phyloP scores from a whole-genome alignment of 179 eudicot species.

The Nepenthes alata region DNA sequence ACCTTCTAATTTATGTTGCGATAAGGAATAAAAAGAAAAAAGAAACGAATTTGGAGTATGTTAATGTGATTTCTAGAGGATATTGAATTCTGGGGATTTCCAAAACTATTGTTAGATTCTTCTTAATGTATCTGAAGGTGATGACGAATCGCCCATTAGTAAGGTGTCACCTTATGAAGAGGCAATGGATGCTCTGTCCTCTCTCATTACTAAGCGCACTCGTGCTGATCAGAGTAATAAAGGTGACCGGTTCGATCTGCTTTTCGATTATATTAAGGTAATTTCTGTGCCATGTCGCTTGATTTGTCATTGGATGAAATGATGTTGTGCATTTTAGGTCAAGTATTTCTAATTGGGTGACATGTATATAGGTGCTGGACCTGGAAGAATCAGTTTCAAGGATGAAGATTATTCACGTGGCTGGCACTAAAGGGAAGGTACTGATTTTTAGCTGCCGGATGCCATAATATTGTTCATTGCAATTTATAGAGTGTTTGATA shows the following conservation, averaged over 20 bases:
- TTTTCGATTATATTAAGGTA: constrained; percentile 74
- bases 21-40: too few relatives aligned
- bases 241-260: constrained; percentile 64
- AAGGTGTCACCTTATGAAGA: constrained; percentile 55
- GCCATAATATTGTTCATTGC: too few relatives aligned
- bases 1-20: too few relatives aligned
- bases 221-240: constrained; percentile 78
- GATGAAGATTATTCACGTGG: constrained; percentile 91
- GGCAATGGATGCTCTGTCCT: constrained; percentile 82
- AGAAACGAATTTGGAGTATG: too few relatives aligned
- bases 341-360: neutral
- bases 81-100: too few relatives aligned
- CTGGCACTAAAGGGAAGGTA: constrained; percentile 99
- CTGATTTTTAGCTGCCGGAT: neutral
- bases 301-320: neutral
- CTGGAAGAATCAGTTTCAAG: constrained; percentile 70
- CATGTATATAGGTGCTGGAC: constrained; percentile 56
- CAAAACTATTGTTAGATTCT: too few relatives aligned
- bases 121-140: constrained; percentile 20
- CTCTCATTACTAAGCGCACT: constrained; percentile 68
- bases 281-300: neutral
- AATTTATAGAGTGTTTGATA: too few relatives aligned
- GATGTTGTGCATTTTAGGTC: neutral
- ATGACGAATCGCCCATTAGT: constrained; percentile 20
- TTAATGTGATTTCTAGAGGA: too few relatives aligned